Evolutionary conservation across 768 basidiomycete species (phyloP).

Genomic region (Crepidotus variabilis): DNA sequence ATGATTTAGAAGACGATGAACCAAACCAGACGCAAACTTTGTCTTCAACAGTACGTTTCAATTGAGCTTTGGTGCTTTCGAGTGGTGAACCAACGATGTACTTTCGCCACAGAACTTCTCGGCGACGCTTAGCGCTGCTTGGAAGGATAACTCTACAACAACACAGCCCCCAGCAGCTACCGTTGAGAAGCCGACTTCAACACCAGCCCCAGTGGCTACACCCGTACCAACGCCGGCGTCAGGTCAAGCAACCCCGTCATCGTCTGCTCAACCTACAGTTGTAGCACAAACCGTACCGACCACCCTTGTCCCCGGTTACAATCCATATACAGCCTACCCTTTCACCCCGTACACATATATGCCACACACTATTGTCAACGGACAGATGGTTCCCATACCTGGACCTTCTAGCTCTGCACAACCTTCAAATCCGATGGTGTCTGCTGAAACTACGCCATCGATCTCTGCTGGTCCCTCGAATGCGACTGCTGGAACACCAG

Average conservation of each 20-base stretch:
- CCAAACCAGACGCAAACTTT: constrained; percentile 9
- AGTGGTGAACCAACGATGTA: constrained; percentile 5
- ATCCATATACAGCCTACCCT: constrained; percentile 22
- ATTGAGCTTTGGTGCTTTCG: constrained; percentile 8
- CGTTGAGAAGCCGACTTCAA: background rate
- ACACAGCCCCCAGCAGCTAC: constrained; percentile 3
- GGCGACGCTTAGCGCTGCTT: constrained; percentile 57
- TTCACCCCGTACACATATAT: constrained; percentile 24
- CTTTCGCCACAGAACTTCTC: constrained; percentile 33
- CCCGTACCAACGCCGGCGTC: constrained; percentile 11
- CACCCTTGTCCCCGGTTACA: constrained; percentile 17
- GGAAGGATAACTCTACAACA: constrained; percentile 43
- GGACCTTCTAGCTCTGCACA: constrained; percentile 8
- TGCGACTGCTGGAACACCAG: too few species aligned
- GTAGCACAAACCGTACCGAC: constrained; percentile 5
- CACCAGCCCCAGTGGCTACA: constrained; percentile 6
- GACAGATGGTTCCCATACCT: constrained; percentile 17
- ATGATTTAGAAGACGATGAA: constrained; percentile 12
- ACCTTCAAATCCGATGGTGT: constrained; percentile 1
- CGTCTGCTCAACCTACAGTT: constrained; percentile 14
- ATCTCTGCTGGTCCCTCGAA: background rate
- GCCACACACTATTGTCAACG: constrained; percentile 19
- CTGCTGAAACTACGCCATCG: constrained; percentile 1
- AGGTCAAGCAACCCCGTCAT: constrained; percentile 13
- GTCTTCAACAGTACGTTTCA: constrained; percentile 8